Evolutionary conservation across 495 filamentous ascomycete species (phyloP).

Genomic region (Aspergillus steynii): DNA sequence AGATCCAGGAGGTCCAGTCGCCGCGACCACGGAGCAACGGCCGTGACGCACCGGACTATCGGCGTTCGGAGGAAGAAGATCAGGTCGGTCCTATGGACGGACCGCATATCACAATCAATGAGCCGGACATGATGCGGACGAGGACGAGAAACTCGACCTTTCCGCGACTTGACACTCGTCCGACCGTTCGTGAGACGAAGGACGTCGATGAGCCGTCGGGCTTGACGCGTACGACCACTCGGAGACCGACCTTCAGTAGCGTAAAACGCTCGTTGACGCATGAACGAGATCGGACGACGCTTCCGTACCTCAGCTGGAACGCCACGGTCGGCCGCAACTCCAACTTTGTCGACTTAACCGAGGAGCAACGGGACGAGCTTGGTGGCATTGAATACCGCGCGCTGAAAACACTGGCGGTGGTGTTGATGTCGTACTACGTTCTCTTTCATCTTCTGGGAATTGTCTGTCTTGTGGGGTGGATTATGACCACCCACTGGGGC

Average conservation of each 20-base stretch:
- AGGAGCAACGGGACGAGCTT: slow-evolving; percentile 88
- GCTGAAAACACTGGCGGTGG: slow-evolving; percentile 77
- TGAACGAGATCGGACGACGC: slow-evolving; percentile 50
- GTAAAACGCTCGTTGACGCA: slow-evolving; percentile 43
- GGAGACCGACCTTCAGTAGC: slow-evolving; percentile 36
- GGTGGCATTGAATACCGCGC: slow-evolving; percentile 94
- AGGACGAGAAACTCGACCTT: slow-evolving; percentile 38
- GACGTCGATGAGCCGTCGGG: slow-evolving; percentile 26
- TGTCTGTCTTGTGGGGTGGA: slow-evolving; percentile 76
- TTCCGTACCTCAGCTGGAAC: slow-evolving; percentile 90
- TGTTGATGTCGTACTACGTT: slow-evolving; percentile 76
- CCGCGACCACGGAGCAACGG: slow-evolving; percentile 9
- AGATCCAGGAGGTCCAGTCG: slow-evolving; percentile 9
- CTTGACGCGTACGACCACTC: slow-evolving; percentile 22
- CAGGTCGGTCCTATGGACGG: slow-evolving; percentile 37
- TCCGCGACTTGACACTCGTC: slow-evolving; percentile 40
- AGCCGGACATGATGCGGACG: slow-evolving; percentile 48
- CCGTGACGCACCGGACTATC: slow-evolving; percentile 19
- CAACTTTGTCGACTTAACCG: slow-evolving; percentile 81
- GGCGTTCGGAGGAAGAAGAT: slow-evolving; percentile 22
- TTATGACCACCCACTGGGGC: slow-evolving; percentile 59
- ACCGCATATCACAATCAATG: slow-evolving; percentile 64
- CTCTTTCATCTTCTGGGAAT: slow-evolving; percentile 74
- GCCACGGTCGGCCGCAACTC: slow-evolving; percentile 92
- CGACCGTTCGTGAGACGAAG: slow-evolving; percentile 38